A percentile compares a stretch with the other conserved stretches of the same genome.
Evolutionary conservation across 1,284 basidiomycete genomes (phyloP).

Genomic region (Inonotus hispidus): DNA sequence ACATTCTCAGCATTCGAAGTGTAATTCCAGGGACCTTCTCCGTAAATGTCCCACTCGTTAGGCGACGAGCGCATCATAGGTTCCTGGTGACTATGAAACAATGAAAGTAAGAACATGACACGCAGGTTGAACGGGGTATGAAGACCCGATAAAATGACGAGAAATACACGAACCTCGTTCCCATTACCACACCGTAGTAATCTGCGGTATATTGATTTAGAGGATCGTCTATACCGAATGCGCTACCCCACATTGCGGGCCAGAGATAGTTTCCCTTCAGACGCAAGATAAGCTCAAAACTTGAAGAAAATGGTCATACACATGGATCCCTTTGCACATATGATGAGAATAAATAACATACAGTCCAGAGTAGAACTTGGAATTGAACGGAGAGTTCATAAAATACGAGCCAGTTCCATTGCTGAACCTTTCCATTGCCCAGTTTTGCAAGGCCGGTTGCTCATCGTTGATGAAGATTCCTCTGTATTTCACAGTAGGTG

Average conservation of each 20-base stretch:
- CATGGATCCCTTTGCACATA: too few relatives aligned
- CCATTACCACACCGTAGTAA: constrained; percentile 66
- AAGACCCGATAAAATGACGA: neutral
- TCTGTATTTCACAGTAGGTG: constrained; percentile 66
- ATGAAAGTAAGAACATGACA: neutral
- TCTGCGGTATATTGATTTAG: constrained; percentile 62
- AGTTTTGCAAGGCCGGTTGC: constrained; percentile 52
- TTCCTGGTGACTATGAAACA: constrained; percentile 47
- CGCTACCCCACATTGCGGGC: constrained; percentile 48
- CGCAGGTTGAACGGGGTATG: neutral
- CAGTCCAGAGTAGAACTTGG: constrained; percentile 56
- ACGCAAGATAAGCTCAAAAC: constrained; percentile 62
- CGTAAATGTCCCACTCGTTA: constrained; percentile 53
- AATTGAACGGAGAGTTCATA: constrained; percentile 54
- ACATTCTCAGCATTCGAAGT: constrained; percentile 45
- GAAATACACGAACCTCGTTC: constrained; percentile 39
- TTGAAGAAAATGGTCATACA: constrained; percentile 21
- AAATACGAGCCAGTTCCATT: constrained; percentile 51
- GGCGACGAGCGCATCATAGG: constrained; percentile 61
- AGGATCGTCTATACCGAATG: constrained; percentile 64
- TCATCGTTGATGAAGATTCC: constrained; percentile 65
- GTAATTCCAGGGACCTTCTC: constrained; percentile 58
- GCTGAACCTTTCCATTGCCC: constrained; percentile 57
- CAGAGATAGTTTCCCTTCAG: constrained; percentile 69
- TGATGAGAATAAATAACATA: too few relatives aligned